These are phyloP conservation scores for Lactifluus volemus DNA, from an alignment of 768 basidiomycete species.

Conservation along the genomic window DNA sequence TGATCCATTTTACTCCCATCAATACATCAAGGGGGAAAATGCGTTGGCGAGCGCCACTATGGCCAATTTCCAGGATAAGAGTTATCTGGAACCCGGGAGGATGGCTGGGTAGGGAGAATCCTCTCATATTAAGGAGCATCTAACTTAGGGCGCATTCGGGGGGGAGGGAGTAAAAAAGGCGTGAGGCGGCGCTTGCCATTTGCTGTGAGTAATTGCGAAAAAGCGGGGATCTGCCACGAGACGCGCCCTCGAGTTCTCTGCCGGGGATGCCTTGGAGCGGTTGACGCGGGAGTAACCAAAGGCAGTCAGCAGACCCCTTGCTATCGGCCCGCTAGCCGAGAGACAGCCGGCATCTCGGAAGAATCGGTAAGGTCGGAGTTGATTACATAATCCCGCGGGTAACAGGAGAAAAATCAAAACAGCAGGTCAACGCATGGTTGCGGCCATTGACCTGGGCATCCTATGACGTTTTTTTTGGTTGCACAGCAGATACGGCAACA, in stretches of 20 bases:
- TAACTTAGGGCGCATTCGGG: not conserved
- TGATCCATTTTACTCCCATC: not conserved
- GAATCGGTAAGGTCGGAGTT: not conserved
- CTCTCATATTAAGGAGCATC: not conserved
- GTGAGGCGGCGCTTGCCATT: not conserved
- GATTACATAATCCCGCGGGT: not conserved
- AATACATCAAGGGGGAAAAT: not conserved
- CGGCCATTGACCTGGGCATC: not conserved
- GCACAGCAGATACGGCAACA: not conserved
- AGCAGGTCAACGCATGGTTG: slow-evolving; percentile 5
- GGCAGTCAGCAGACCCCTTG: not conserved
- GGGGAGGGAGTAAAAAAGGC: not conserved
- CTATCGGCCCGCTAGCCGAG: slow-evolving; percentile 1
- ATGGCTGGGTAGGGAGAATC: not conserved
- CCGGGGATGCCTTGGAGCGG: not conserved
- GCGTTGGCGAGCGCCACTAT: not conserved
- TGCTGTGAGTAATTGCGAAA: not conserved
- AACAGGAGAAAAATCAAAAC: not conserved
- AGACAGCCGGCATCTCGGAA: not conserved
- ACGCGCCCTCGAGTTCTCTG: not conserved
- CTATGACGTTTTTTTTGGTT: slow-evolving; percentile 9
- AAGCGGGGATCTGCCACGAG: not conserved
- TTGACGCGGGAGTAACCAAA: slow-evolving; percentile 2
- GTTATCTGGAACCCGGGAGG: not conserved
- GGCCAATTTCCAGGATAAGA: not conserved